Evolutionary conservation across 1,284 basidiomycete species (phyloP).

Genomic region (Waitea zeae): DNA sequence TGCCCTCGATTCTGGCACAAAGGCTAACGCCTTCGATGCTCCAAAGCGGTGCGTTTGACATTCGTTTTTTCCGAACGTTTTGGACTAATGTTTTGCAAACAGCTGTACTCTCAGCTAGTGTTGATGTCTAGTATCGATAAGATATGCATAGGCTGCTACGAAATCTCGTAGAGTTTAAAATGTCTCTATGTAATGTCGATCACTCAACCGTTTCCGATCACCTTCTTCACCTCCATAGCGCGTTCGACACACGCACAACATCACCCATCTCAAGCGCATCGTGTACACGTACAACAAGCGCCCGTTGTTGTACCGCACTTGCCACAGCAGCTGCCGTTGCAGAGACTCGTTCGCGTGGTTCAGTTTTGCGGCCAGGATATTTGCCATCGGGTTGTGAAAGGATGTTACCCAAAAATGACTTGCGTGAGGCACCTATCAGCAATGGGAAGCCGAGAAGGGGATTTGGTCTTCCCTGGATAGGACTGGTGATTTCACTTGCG

Average conservation of each 20-base stretch:
- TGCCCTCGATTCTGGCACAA: too few species aligned
- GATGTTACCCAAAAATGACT: conserved; percentile 66
- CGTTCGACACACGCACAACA: conserved; percentile 31
- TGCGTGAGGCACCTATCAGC: conserved; percentile 69
- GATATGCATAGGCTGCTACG: too few species aligned
- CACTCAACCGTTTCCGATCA: too few species aligned
- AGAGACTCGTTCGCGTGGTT: conserved; percentile 50
- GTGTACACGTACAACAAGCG: conserved; percentile 71
- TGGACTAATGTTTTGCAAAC: too few species aligned
- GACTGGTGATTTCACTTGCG: conserved; percentile 28
- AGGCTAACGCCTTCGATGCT: too few species aligned
- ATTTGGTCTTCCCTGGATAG: conserved; percentile 26
- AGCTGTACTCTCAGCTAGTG: too few species aligned
- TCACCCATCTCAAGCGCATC: conserved; percentile 59
- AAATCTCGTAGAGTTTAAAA: too few species aligned
- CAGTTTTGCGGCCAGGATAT: conserved; percentile 29
- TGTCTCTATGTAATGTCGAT: not conserved
- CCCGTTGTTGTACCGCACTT: conserved; percentile 62
- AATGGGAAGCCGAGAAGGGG: conserved; percentile 48
- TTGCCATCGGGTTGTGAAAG: conserved; percentile 24
- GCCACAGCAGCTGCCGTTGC: conserved; percentile 75
- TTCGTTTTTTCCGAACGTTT: too few species aligned
- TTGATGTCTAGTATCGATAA: too few species aligned
- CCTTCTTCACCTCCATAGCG: conserved; percentile 21
- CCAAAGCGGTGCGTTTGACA: too few species aligned